Evolutionary conservation across 1,139 yeast species (phyloP).

Genomic region (Hansenula sp.): DNA sequence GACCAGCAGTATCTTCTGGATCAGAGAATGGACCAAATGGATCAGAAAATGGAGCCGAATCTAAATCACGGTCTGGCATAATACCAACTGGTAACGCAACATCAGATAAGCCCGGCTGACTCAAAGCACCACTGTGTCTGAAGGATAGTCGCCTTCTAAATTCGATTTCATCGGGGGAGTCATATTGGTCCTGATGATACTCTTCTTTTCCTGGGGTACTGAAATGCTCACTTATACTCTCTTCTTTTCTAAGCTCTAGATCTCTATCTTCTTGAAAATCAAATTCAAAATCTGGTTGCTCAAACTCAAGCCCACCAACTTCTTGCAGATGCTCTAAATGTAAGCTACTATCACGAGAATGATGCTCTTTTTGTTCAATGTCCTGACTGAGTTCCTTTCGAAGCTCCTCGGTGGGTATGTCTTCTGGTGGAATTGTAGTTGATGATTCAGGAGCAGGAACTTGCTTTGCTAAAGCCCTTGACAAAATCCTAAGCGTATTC

Average conservation of each 20-base stretch:
- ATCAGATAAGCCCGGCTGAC: conserved; percentile 13
- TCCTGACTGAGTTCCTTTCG: background rate
- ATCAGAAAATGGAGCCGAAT: conserved; percentile 5
- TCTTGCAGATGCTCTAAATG: background rate
- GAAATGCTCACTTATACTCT: background rate
- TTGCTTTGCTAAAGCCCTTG: conserved; percentile 17
- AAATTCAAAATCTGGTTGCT: background rate
- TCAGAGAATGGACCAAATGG: conserved; percentile 6
- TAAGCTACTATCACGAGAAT: no score
- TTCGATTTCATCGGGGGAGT: background rate
- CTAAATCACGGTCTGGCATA: conserved; percentile 13
- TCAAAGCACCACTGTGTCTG: background rate
- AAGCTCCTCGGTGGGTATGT: background rate
- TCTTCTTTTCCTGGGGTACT: background rate
- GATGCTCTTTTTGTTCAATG: background rate
- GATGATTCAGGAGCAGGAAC: background rate
- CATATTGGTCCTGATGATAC: background rate
- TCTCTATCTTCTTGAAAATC: conserved; percentile 1
- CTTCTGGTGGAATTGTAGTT: background rate
- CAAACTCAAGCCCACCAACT: no score
- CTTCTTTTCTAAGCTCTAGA: background rate
- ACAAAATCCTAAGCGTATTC: conserved; percentile 14
- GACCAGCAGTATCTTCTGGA: background rate
- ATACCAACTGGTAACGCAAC: conserved; percentile 22
- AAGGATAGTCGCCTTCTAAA: background rate